Evolutionary conservation across 2,329 filamentous ascomycete species (phyloP).

Genomic region (Arachnopeziza araneosa): DNA sequence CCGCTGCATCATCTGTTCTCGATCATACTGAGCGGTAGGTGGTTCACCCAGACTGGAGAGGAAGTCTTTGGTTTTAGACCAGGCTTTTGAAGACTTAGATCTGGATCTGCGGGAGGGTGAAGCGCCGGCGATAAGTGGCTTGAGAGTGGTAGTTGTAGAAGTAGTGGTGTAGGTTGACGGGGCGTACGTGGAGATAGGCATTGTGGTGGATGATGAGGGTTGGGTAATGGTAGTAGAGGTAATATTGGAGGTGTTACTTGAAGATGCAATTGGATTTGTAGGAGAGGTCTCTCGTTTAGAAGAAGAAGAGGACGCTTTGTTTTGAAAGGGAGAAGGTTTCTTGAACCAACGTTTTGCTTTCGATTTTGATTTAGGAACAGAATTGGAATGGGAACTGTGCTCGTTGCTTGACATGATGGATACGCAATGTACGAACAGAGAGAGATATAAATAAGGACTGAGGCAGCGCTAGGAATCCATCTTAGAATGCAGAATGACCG

Average conservation of each 20-base stretch:
- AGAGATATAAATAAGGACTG: background rate
- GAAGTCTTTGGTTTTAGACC: conserved; percentile 17
- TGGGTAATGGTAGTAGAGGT: background rate
- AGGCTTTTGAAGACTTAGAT: conserved; percentile 6
- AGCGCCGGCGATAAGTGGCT: background rate
- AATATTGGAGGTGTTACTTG: background rate
- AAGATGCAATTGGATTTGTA: background rate
- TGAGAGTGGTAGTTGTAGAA: background rate
- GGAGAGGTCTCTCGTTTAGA: background rate
- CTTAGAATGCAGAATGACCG: background rate
- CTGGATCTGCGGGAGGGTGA: background rate
- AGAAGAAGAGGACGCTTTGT: background rate
- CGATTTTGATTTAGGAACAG: background rate
- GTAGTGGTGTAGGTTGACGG: conserved; percentile 7
- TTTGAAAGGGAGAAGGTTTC: background rate
- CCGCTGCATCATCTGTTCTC: conserved; percentile 6
- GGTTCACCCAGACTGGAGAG: conserved; percentile 16
- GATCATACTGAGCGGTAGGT: conserved; percentile 15
- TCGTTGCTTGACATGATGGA: background rate
- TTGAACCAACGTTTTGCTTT: background rate
- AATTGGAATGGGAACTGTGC: background rate
- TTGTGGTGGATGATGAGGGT: background rate
- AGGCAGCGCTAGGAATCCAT: background rate
- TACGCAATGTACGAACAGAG: background rate
- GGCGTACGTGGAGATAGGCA: background rate